Percentiles rank a stretch among this genome's conserved stretches.
Evolutionary conservation across 179 eudicot species (phyloP).

Genomic region (Drosera spatulata): DNA sequence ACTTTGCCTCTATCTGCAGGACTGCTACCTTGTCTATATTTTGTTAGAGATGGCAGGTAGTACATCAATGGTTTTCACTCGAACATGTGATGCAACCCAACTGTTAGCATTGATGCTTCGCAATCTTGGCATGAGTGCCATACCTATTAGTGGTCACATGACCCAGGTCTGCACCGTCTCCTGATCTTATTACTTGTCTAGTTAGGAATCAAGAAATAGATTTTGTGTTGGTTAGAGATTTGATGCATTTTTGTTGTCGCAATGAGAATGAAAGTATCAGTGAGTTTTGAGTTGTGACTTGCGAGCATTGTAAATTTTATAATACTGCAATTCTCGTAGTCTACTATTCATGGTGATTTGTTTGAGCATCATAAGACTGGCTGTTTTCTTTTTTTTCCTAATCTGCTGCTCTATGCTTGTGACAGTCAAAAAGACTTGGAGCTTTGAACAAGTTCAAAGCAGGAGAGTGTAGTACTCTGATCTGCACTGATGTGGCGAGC

Average conservation of each 20-base stretch:
- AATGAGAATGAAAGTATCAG: too few relatives aligned
- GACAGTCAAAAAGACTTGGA: constrained; percentile 64
- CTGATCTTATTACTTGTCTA: too few relatives aligned
- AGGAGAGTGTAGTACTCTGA: constrained; percentile 74
- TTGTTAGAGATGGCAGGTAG: constrained; percentile 63
- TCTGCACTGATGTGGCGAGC: constrained; percentile 87
- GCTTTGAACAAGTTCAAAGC: constrained; percentile 75
- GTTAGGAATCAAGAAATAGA: too few relatives aligned
- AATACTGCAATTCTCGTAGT: too few relatives aligned
- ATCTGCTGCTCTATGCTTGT: too few relatives aligned
- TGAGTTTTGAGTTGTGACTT: too few relatives aligned
- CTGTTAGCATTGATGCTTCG: constrained; percentile 65
- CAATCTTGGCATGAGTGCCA: constrained; percentile 77
- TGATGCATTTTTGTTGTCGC: too few relatives aligned
- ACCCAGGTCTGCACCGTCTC: constrained; percentile 11
- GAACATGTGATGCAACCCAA: constrained; percentile 70
- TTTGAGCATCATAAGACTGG: too few relatives aligned
- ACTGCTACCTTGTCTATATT: constrained; percentile 75
- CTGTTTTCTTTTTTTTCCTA: too few relatives aligned
- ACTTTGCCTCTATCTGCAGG: not conserved
- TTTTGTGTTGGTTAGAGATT: too few relatives aligned
- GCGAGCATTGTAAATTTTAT: too few relatives aligned
- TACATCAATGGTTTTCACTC: constrained; percentile 80
- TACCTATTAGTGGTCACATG: constrained; percentile 86
- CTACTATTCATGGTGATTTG: too few relatives aligned